Evolutionary conservation across 176 grass and related monocot species (phyloP), one percentile per base, ranked within the genome.

Genomic region (Alloteropsis semialata): DNA sequence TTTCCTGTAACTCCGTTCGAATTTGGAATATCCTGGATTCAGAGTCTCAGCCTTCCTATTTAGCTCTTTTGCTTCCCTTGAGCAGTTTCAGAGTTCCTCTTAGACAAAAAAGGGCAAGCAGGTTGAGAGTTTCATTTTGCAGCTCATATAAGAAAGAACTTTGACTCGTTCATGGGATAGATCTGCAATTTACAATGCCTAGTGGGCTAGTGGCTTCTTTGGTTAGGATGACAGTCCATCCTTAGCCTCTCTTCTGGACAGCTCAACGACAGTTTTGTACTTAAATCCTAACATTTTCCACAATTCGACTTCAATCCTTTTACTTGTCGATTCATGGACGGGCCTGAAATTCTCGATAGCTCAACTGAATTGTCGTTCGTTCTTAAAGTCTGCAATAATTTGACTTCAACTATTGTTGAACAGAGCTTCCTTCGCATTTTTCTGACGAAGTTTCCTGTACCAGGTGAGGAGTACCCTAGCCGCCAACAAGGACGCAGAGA

Each of bases 401-500:
- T 32, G 28, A 30, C 58, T 57, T 27, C 14, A 8, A 18, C 18
- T 63, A n/a, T n/a, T n/a, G n/a, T n/a, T n/a, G n/a, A n/a, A n/a
- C n/a, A n/a, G n/a, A n/a, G n/a, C n/a, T n/a, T 53, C 7, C 0
- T 58, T 21, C n/a, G n/a, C n/a, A n/a, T 2, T 63, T 33, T 33
- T 15, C 54, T 82, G 68, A 82, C 44, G 39, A 1, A 25, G 5
- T 29, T 75, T 48, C 61, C 6, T 59, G 71, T 4, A 60, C 21
- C 69, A 81, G 85, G 38, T 76, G 45, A 38, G 60, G 27, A 41
- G 45, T 21, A 36, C 34, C 34, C 34, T 36, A 36, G 50, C 51
- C 27, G 16, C 67, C 30, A 5, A 7, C 34, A 12, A 53, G 32
- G 39, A 70, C 69, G 46, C 25, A 21, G 24, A 82, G 51, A 98